These are phyloP conservation scores for Wilcoxina mikolae DNA, from an alignment of 495 filamentous ascomycete genomes.

Conservation along the genomic window DNA sequence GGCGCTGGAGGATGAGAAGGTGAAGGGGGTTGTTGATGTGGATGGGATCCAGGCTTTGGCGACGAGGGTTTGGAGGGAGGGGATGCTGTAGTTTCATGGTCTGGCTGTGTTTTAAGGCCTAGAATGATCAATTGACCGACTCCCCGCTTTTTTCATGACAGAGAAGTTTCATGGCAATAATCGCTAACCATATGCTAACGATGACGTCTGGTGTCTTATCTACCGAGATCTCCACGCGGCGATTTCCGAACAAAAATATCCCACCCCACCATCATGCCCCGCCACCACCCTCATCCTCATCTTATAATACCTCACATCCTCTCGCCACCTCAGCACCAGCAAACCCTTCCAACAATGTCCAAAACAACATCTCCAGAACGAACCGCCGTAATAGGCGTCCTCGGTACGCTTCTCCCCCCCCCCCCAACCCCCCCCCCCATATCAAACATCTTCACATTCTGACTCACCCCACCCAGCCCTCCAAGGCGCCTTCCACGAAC, in stretches of 20 bases:
- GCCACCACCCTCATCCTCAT: no score
- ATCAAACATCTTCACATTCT: slow-evolving; percentile 1
- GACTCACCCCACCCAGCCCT: slow-evolving; percentile 41
- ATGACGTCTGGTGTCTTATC: no score
- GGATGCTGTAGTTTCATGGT: slow-evolving; percentile 45
- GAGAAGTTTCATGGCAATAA: no score
- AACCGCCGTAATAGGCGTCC: neutral
- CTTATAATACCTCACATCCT: no score
- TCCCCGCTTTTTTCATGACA: no score
- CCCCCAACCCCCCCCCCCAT: slow-evolving; percentile 29
- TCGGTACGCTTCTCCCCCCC: slow-evolving; percentile 31
- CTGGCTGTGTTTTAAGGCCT: neutral
- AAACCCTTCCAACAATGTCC: neutral
- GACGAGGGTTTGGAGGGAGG: slow-evolving; percentile 62
- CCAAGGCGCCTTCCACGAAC: slow-evolving; percentile 87
- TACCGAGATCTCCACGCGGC: no score
- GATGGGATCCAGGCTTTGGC: slow-evolving; percentile 58
- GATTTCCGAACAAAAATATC: neutral
- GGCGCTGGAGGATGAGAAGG: slow-evolving; percentile 51
- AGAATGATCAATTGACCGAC: neutral
- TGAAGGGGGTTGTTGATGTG: slow-evolving; percentile 54
- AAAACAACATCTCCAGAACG: neutral
- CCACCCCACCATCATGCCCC: neutral
- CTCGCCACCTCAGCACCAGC: no score
- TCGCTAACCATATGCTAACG: no score